Evolutionary conservation across 768 basidiomycete species (phyloP), one percentile per base, ranked within the genome.

Genomic region (Pulveroboletus sp.): DNA sequence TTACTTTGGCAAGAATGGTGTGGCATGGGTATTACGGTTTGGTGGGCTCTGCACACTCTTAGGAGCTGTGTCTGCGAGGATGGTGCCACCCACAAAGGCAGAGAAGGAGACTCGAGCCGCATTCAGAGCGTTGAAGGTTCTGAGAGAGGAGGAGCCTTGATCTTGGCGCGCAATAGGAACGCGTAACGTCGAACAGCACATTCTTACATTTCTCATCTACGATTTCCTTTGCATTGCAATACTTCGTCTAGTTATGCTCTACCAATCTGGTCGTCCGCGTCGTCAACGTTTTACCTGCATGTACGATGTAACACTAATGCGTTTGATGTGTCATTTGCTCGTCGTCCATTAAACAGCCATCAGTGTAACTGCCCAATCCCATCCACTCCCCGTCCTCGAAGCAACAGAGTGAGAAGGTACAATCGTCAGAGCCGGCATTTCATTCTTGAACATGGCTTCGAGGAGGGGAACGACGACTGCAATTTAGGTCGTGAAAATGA

Each of bases 11-110:
- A 93, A 91, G 73, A 85, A 83, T 47, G 94, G 94, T 31, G 92
- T 96, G 27, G 90, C 86, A 3, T 96, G 93, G 93, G 89, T 95
- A 6, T 70, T 97, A 49, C 83, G 93, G 15, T 95, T 95, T 60
- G 94, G 94, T 43, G 94, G 93, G 33, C 63, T 91, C 8, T 92
- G 89, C 65, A 83, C 93, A 0, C 69, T 96, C 50, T 72, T 80
- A 32, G 93, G 90, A 28, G 93, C 93, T 5, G 56, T 81, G 4
- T 76, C 89, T 57, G 85, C 87, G 28, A 83, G 89, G 42, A 82
- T 77, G 73, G 90, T 96, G 0, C 83, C 94, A 13, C 90, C 84
- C 0, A 97, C 94, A 18, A 86, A 83, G 43, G 90, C 93, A 5
- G 94, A 97, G 72, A 89, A 83, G 71, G 84, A 89, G 50, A 96